Evolutionary conservation across 2,329 filamentous ascomycete genomes (phyloP).

Genomic region (Lecanicillium sp.): DNA sequence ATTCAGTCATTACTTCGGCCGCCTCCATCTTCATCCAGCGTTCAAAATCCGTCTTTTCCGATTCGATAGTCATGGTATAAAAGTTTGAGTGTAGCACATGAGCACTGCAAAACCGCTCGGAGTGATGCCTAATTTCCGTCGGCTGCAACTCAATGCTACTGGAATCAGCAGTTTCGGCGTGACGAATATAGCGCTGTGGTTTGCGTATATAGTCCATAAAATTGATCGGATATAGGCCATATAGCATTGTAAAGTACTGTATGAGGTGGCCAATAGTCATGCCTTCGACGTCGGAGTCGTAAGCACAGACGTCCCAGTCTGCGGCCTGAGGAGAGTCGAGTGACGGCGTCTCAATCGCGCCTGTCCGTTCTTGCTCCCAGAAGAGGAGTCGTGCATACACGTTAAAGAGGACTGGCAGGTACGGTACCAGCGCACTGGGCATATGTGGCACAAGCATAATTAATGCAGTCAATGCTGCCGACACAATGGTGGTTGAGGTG

Average conservation of each 20-base stretch:
- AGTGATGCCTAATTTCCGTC: slow-evolving; percentile 66
- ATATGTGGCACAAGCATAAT: slow-evolving; percentile 81
- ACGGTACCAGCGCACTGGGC: slow-evolving; percentile 59
- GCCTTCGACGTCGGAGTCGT: slow-evolving; percentile 54
- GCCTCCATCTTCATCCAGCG: slow-evolving; percentile 75
- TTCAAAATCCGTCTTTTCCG: slow-evolving; percentile 67
- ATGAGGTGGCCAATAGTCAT: slow-evolving; percentile 57
- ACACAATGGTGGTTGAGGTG: slow-evolving; percentile 69
- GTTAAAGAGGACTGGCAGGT: slow-evolving; percentile 68
- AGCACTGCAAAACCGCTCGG: slow-evolving; percentile 62
- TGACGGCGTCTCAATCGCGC: slow-evolving; percentile 26
- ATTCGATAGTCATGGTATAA: slow-evolving; percentile 69
- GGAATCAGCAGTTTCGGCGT: slow-evolving; percentile 59
- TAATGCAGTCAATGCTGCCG: slow-evolving; percentile 63
- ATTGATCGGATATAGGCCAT: slow-evolving; percentile 76
- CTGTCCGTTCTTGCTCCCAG: slow-evolving; percentile 55
- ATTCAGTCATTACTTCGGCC: slow-evolving; percentile 71
- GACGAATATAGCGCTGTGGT: slow-evolving; percentile 68
- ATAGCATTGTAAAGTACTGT: slow-evolving; percentile 74
- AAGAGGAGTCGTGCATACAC: slow-evolving; percentile 74
- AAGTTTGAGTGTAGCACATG: slow-evolving; percentile 81
- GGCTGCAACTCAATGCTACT: slow-evolving; percentile 74
- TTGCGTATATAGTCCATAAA: slow-evolving; percentile 83
- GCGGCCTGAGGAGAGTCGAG: slow-evolving; percentile 28
- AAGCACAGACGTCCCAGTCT: slow-evolving; percentile 56